A percentile compares a stretch with the other conserved stretches of the same genome.
These are phyloP conservation scores for Silene conica DNA, from an alignment of 148 eudicot genomes.

Conservation along the genomic window DNA sequence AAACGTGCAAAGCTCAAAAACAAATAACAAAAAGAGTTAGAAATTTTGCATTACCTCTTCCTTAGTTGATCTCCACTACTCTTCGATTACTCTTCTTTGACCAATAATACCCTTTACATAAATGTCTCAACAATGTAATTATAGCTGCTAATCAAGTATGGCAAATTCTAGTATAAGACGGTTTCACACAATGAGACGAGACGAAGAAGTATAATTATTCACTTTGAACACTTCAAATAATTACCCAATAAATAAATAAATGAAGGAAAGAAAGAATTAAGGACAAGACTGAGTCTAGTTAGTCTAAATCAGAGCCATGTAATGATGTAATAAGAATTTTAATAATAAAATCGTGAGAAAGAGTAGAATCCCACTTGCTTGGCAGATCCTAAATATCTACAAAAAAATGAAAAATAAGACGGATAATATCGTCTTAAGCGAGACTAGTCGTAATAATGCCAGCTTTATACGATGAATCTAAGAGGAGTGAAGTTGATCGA, in stretches of 20 bases:
- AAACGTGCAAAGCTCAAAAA: conserved; percentile 40
- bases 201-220: not conserved
- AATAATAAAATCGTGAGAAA: conserved; percentile 21
- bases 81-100: not conserved
- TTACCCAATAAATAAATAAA: conserved; percentile 13
- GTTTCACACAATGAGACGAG: too few relatives aligned
- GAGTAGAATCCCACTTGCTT: conserved; percentile 25
- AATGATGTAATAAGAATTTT: not conserved
- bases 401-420: too few relatives aligned
- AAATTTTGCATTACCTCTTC: conserved; percentile 22
- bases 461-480: not conserved
- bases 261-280: not conserved
- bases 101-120: conserved; percentile 5
- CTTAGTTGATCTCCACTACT: conserved; percentile 37
- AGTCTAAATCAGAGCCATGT: conserved; percentile 16
- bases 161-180: too few relatives aligned
- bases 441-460: not conserved
- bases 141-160: too few relatives aligned
- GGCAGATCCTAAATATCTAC: conserved; percentile 3
- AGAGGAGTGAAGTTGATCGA: not conserved
- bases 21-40: conserved; percentile 5
- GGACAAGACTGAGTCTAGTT: conserved; percentile 18
- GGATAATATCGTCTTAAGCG: too few relatives aligned
- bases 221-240: conserved; percentile 21
- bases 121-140: not conserved